Evolutionary conservation across 2,329 filamentous ascomycete genomes (phyloP).

Genomic region (Emericellopsis atlantica): DNA sequence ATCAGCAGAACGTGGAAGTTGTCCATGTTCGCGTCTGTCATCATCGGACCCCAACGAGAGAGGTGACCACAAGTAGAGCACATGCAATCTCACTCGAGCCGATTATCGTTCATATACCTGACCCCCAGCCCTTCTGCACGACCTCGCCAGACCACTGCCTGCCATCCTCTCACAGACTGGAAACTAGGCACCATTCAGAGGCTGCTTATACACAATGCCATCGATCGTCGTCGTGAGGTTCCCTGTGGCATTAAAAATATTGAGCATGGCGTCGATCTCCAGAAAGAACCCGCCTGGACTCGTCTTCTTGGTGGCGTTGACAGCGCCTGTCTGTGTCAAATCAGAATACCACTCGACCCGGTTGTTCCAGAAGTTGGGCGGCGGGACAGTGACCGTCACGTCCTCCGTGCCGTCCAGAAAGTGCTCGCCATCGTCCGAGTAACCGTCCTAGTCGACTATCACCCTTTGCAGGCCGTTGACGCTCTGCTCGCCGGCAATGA

Average conservation of each 20-base stretch:
- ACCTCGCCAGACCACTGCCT: too few species aligned
- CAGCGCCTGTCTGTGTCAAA: constrained; percentile 16
- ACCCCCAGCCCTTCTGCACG: too few species aligned
- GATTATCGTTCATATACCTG: too few species aligned
- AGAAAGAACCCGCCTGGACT: constrained; percentile 23
- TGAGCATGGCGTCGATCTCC: constrained; percentile 20
- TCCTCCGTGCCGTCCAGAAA: constrained; percentile 20
- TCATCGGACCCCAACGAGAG: too few species aligned
- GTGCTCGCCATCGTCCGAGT: constrained; percentile 19
- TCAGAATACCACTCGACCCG: constrained; percentile 22
- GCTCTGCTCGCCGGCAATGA: not conserved
- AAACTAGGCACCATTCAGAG: constrained; percentile 16
- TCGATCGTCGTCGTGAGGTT: constrained; percentile 23
- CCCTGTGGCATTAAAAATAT: constrained; percentile 26
- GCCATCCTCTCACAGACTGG: too few species aligned
- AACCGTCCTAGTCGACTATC: constrained; percentile 20
- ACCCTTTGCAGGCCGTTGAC: constrained; percentile 7
- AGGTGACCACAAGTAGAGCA: too few species aligned
- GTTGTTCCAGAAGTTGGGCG: constrained; percentile 10
- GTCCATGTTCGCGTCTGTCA: too few species aligned
- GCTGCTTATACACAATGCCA: constrained; percentile 22
- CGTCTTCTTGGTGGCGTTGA: constrained; percentile 21
- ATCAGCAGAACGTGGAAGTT: too few species aligned
- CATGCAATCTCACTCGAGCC: too few species aligned
- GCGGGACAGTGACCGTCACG: constrained; percentile 12